Evolutionary conservation across 306 rosid genomes (phyloP), one percentile per base, ranked within the genome.

Genomic region (Crotalaria pallida): DNA sequence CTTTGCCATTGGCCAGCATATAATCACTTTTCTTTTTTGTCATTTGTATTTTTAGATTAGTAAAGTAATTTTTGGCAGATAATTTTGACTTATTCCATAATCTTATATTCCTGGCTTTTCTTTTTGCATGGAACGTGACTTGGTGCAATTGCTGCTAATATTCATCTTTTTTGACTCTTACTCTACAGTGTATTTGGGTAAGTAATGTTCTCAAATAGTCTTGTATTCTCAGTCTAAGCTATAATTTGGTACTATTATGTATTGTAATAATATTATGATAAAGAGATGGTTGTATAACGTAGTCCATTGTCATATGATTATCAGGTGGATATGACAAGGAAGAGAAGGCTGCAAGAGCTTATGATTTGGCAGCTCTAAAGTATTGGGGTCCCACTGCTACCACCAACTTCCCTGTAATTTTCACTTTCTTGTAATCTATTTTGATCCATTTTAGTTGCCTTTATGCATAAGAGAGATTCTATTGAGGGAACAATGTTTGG

Each of bases 321-420:
- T 77, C 83, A 95, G 99, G 99, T 82, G 99, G 97, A 51, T 95
- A 95, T 84, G 99, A 95, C 82, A 91, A 91, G 77, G 99, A 95
- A 81, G 99, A 95, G 7, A 95, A 91, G 80, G 99, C 99, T 1
- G 97, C 99, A n/a, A 86, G 97, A 79, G 84, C 99, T 65, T 95
- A 95, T 79, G 99, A 95, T 83, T 85, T 95, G 85, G 99, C 99
- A 19, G 99, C 99, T 74, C 82, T 95, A 10, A 95, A 95, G 78
- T 95, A 95, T 67, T 95, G 99, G 99, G 99, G 99, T 26, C 84
- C 95, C 6, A 74, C 89, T 0, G 99, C 99, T 15, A 95, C 99
- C 57, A 91, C 97, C 68, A 91, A 95, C 83, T 95, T 91, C 78
- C 93, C 96, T 61, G 99, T 95, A 87, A 81, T 64, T 7, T 23